Percentiles rank a stretch among this genome's conserved stretches.
Conservation (phyloP, 179 eudicot genomes). For the Corrigiola litoralis region DNA sequence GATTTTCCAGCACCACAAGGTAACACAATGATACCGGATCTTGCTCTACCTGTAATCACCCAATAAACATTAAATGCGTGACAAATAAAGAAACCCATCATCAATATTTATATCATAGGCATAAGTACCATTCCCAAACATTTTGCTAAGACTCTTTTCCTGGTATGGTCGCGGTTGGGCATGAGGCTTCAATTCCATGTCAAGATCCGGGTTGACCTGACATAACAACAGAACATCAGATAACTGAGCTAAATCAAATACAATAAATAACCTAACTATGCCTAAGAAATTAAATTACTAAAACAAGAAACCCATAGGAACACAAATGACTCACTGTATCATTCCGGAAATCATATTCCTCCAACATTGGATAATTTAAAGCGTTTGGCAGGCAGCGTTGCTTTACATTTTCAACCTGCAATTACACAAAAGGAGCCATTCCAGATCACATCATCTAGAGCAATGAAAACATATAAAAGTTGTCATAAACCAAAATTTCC, state of each 20-base stretch:
- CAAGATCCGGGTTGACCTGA: constrained; percentile 96
- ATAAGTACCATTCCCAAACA: constrained; percentile 92
- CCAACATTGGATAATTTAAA: constrained; percentile 95
- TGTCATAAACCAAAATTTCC: background rate
- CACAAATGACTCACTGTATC: constrained; percentile 63
- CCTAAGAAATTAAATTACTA: background rate
- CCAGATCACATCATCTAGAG: background rate
- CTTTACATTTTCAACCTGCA: constrained; percentile 95
- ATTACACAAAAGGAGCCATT: constrained; percentile 1
- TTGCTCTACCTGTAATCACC: constrained; percentile 73
- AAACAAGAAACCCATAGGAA: background rate
- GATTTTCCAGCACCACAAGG: constrained; percentile 99
- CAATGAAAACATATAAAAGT: background rate
- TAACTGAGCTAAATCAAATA: background rate
- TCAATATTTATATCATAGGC: background rate
- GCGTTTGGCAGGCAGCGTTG: constrained; percentile 95
- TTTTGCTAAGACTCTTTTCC: constrained; percentile 97
- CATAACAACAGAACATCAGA: constrained; percentile 17
- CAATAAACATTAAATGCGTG: background rate
- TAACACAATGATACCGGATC: constrained; percentile 95
- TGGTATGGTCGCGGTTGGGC: constrained; percentile 98
- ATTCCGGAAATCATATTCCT: constrained; percentile 96
- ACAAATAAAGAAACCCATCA: background rate
- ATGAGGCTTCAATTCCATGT: constrained; percentile 95
- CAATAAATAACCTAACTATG: background rate